Evolutionary conservation across 2,329 filamentous ascomycete species (phyloP), one percentile per base, ranked within the genome.

Genomic region (Anisogramma anomala): DNA sequence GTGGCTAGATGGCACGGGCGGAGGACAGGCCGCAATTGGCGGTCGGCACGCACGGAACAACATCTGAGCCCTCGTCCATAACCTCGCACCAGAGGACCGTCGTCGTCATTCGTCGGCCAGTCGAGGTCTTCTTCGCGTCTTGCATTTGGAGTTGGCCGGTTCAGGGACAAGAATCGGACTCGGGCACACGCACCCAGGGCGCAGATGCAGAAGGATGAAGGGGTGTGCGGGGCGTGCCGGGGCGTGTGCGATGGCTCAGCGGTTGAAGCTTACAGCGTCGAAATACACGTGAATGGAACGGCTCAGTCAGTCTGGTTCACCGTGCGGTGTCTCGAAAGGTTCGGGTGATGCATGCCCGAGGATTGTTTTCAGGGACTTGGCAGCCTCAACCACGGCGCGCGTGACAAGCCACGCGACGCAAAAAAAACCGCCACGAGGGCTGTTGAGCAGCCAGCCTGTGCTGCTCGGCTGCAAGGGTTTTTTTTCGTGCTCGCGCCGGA

Each of bases 131-230:
- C 30, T 41, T 41, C 35, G 38, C 43, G 34, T 37, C 41, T 47
- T 34, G 32, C 38, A 42, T 44, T 41, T 40, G 47, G 48, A 48
- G 48, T 48, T 43, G 41, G 30, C 43, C 36, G 43, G 41, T 46
- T 46, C 9, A 39, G 44, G 40, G 30, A 6, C 30, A 32, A 41
- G 33, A 35, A 39, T 42, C 47, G 36, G 45, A 43, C 28, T 35
- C 45, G 41, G 45, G 47, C 36, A 48, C 43, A 14, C 30, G 36
- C 8, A 18, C 46, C 23, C 43, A 23, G 19, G 28, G 35, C 33
- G 25, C 27, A 23, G 20, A 36, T 23, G 22, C 37, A 42, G 39
- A 39, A 41, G 25, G 36, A 38, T 6, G 23, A 30, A 25, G 41
- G 13, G 26, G 37, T 32, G 33, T 30, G 37, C 27, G 31, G 25